phyloP scores from a whole-genome alignment of 192 early-diverging fungal species.

The Entophlyctis luteolus region DNA sequence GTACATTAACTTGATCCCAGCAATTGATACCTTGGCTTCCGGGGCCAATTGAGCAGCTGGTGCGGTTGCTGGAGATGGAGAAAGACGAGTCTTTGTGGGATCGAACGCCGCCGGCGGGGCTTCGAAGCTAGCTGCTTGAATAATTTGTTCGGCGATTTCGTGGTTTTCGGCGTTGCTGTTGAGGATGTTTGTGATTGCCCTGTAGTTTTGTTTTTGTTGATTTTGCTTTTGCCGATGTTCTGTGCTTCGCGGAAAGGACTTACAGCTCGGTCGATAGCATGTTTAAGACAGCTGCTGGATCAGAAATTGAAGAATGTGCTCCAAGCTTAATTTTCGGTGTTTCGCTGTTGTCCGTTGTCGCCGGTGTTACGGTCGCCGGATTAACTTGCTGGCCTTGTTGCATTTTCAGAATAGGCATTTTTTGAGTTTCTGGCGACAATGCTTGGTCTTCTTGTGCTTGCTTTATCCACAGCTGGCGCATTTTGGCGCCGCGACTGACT shows the following conservation, averaged over 20 bases:
- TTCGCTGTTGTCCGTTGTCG: neutral
- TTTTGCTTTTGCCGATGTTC: neutral
- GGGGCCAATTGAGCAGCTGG: too few species aligned
- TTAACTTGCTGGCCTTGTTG: too few species aligned
- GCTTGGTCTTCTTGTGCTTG: too few species aligned
- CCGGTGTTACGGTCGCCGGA: too few species aligned
- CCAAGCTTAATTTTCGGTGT: neutral
- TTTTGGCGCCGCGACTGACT: slow-evolving; percentile 12
- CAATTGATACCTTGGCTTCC: too few species aligned
- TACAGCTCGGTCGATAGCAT: slow-evolving; percentile 20
- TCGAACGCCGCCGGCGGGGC: too few species aligned
- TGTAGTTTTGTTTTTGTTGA: too few species aligned
- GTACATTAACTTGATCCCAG: slow-evolving; percentile 5
- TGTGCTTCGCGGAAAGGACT: neutral
- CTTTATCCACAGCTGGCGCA: slow-evolving; percentile 21
- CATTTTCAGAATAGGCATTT: too few species aligned
- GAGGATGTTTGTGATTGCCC: neutral
- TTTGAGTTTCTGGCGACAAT: too few species aligned
- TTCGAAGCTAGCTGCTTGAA: too few species aligned
- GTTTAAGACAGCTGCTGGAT: neutral
- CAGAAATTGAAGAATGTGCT: neutral
- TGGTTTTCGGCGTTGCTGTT: slow-evolving; percentile 12
- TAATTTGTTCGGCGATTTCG: slow-evolving; percentile 18
- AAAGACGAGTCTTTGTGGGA: too few species aligned
- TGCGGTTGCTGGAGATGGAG: too few species aligned